phyloP scores from a whole-genome alignment of 768 basidiomycete genomes.

The Panellus pusillus region DNA sequence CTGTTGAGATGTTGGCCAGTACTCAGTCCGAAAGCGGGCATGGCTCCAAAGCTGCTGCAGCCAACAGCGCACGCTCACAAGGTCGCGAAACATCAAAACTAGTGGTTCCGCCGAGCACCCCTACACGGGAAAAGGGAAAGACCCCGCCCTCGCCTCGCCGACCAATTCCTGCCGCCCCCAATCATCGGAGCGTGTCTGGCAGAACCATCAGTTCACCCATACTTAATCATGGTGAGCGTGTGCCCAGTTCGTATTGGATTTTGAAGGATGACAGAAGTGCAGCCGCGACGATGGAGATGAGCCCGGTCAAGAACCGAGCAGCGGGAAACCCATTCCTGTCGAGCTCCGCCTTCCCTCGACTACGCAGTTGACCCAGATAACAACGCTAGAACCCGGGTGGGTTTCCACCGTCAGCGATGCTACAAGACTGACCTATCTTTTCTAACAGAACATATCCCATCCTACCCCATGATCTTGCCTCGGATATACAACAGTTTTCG shows the following conservation, averaged over 20 bases:
- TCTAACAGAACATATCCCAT: slow-evolving; percentile 65
- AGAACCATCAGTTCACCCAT: slow-evolving; percentile 71
- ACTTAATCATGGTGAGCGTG: slow-evolving; percentile 61
- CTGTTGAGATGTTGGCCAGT: slow-evolving; percentile 60
- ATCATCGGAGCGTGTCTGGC: slow-evolving; percentile 42
- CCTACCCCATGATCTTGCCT: slow-evolving; percentile 76
- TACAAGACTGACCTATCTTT: slow-evolving; percentile 15
- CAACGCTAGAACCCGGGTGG: slow-evolving; percentile 67
- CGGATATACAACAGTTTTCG: slow-evolving; percentile 85
- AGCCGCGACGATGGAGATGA: slow-evolving; percentile 75
- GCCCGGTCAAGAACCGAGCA: slow-evolving; percentile 68
- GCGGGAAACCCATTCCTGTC: slow-evolving; percentile 65
- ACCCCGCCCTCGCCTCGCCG: slow-evolving; percentile 45
- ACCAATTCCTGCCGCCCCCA: slow-evolving; percentile 41
- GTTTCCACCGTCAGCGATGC: slow-evolving; percentile 27
- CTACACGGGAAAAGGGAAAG: slow-evolving; percentile 28
- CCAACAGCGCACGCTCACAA: slow-evolving; percentile 10
- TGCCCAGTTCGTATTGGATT: slow-evolving; percentile 4
- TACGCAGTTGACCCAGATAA: slow-evolving; percentile 30
- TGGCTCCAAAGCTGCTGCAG: slow-evolving; percentile 24
- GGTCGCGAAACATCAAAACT: slow-evolving; percentile 24
- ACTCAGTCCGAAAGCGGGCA: slow-evolving; percentile 44
- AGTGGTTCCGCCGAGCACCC: slow-evolving; percentile 29
- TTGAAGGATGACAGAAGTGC: slow-evolving; percentile 15
- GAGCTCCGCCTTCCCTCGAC: slow-evolving; percentile 35